Conservation (phyloP, 2,329 filamentous ascomycete species). For the Colletotrichum simmondsii region DNA sequence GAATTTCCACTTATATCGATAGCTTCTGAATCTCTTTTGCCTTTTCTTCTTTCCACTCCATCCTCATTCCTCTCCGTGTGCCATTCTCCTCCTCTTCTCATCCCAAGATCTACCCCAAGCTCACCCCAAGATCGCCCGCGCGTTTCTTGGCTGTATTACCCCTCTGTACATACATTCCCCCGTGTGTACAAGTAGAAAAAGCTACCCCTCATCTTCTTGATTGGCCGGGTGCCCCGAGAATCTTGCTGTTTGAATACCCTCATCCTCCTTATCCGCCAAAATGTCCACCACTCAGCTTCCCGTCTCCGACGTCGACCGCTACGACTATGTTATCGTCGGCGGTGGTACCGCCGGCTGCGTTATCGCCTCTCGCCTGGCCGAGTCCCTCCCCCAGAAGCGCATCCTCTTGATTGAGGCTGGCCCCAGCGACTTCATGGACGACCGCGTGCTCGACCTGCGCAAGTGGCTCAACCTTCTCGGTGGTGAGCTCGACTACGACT, state of each 20-base stretch:
- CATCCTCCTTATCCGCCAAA: slow-evolving; percentile 40
- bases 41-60: neutral
- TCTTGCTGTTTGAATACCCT: slow-evolving; percentile 1
- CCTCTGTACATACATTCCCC: neutral
- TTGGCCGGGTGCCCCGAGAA: slow-evolving; percentile 25
- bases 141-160: slow-evolving; percentile 1
- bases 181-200: slow-evolving; percentile 8
- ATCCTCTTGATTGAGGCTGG: slow-evolving; percentile 89
- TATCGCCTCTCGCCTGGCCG: slow-evolving; percentile 80
- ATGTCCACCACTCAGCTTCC: slow-evolving; percentile 76
- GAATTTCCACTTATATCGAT: neutral
- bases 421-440: slow-evolving; percentile 89
- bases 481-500: slow-evolving; percentile 91
- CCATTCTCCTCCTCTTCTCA: neutral
- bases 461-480: slow-evolving; percentile 89
- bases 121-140: slow-evolving; percentile 25
- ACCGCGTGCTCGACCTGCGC: slow-evolving; percentile 86
- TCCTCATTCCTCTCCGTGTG: neutral
- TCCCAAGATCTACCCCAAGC: slow-evolving; percentile 23
- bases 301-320: slow-evolving; percentile 71
- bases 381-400: slow-evolving; percentile 85
- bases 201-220: neutral
- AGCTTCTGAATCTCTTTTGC: neutral
- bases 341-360: slow-evolving; percentile 90
- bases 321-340: slow-evolving; percentile 87